phyloP scores from a whole-genome alignment of 768 basidiomycete genomes.

The Lyophyllum decastes region DNA sequence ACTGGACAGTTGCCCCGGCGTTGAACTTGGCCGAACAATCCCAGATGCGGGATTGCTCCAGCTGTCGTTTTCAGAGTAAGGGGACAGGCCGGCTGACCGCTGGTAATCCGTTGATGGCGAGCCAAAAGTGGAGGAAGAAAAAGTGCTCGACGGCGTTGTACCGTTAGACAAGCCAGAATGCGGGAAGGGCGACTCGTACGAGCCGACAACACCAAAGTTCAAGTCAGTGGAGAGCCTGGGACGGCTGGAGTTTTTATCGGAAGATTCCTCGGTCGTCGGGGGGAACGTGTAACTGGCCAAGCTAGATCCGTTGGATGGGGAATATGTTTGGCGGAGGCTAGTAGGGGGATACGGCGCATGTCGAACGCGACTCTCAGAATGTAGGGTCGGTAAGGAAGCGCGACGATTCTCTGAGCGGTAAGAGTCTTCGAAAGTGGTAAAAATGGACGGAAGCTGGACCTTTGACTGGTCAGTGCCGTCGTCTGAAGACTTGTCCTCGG shows the following conservation, averaged over 20 bases:
- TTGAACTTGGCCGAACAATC: constrained; percentile 70
- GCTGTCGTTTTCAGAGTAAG: constrained; percentile 50
- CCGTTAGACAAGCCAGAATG: constrained; percentile 51
- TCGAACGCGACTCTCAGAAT: constrained; percentile 54
- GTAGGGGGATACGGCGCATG: constrained; percentile 60
- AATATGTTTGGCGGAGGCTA: constrained; percentile 46
- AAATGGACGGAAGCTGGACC: constrained; percentile 76
- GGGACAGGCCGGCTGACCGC: constrained; percentile 44
- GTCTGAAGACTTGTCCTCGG: constrained; percentile 39
- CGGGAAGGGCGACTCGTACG: constrained; percentile 51
- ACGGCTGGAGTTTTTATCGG: constrained; percentile 37
- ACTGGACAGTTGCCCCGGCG: constrained; percentile 57
- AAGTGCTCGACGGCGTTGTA: constrained; percentile 52
- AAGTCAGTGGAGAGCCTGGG: constrained; percentile 54
- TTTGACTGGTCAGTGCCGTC: constrained; percentile 47
- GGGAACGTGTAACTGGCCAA: constrained; percentile 61
- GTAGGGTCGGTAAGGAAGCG: constrained; percentile 62
- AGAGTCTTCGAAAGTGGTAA: constrained; percentile 66
- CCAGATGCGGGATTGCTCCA: constrained; percentile 57
- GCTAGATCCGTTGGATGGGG: constrained; percentile 42
- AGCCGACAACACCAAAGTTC: constrained; percentile 34
- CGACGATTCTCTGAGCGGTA: constrained; percentile 59
- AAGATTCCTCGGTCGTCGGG: constrained; percentile 37
- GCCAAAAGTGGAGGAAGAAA: constrained; percentile 46
- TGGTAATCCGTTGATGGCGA: constrained; percentile 47